A percentile compares a stretch with the other conserved stretches of the same genome.
Conservation (phyloP, 1,284 basidiomycete genomes). For the Porogramme epimiltina region DNA sequence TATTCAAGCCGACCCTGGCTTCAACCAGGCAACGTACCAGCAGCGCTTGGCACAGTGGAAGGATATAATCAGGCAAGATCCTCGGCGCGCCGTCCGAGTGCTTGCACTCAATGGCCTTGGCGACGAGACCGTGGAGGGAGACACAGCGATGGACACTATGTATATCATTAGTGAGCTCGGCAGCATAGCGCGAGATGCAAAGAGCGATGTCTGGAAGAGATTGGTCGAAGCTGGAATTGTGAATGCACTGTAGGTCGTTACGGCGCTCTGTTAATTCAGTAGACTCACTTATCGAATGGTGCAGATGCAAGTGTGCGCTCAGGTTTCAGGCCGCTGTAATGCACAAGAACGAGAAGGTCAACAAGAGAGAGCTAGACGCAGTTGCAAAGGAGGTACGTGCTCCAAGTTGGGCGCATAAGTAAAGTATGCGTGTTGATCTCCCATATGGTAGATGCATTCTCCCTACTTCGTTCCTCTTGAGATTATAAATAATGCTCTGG, state of each 20-base stretch:
- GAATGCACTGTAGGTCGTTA: slow-evolving; percentile 8
- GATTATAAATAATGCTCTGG: slow-evolving; percentile 5
- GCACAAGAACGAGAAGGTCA: neutral
- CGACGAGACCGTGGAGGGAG: slow-evolving; percentile 11
- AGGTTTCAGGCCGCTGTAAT: slow-evolving; percentile 2
- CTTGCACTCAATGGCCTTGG: neutral
- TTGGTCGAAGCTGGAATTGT: slow-evolving; percentile 12
- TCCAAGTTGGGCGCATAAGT: neutral
- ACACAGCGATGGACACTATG: slow-evolving; percentile 2
- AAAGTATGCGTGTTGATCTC: neutral
- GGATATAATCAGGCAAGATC: slow-evolving; percentile 10
- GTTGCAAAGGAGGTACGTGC: neutral
- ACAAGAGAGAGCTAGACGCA: neutral
- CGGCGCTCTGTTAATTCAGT: neutral
- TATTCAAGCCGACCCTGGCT: neutral
- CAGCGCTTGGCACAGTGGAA: slow-evolving; percentile 3
- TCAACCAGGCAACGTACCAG: neutral
- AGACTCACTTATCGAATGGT: neutral
- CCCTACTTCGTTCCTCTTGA: slow-evolving; percentile 6
- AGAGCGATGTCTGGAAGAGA: slow-evolving; percentile 7
- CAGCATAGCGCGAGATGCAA: neutral
- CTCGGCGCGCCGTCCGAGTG: slow-evolving; percentile 5
- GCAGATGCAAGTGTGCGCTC: slow-evolving; percentile 5
- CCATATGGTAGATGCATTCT: neutral
- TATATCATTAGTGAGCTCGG: slow-evolving; percentile 2